Evolutionary conservation across 2,329 filamentous ascomycete genomes (phyloP).

Genomic region (Ophiosphaerella narmari): DNA sequence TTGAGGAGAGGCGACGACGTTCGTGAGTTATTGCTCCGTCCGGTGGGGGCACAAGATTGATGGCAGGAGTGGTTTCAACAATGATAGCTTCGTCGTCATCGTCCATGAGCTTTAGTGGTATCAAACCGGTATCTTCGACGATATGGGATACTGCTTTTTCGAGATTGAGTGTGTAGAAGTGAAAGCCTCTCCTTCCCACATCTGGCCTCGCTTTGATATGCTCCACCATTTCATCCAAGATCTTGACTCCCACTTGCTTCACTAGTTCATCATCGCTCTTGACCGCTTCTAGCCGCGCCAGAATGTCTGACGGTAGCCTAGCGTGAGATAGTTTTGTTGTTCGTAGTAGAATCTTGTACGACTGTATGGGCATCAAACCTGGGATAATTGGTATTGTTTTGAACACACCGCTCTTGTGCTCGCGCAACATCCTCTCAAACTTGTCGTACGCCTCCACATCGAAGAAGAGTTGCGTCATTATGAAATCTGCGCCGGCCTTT

Average conservation of each 20-base stretch:
- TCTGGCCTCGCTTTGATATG: conserved; percentile 69
- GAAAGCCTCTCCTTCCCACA: conserved; percentile 68
- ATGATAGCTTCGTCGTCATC: conserved; percentile 51
- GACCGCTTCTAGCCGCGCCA: conserved; percentile 72
- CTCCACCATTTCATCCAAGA: conserved; percentile 82
- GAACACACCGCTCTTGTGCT: conserved; percentile 83
- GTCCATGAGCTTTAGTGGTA: conserved; percentile 58
- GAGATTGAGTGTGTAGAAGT: conserved; percentile 96
- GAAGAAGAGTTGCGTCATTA: conserved; percentile 98
- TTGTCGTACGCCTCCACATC: conserved; percentile 79
- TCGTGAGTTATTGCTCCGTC: conserved; percentile 27
- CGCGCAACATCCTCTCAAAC: conserved; percentile 77
- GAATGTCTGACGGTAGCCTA: conserved; percentile 71
- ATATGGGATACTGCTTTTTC: conserved; percentile 97
- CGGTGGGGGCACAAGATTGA: conserved; percentile 38
- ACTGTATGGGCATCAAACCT: conserved; percentile 96
- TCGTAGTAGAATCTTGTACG: conserved; percentile 91
- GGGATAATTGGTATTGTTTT: conserved; percentile 88
- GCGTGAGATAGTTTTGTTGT: conserved; percentile 96
- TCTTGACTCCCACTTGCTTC: conserved; percentile 78
- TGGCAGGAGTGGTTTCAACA: conserved; percentile 52
- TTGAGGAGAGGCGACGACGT: conserved; percentile 71
- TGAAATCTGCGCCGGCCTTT: conserved; percentile 89
- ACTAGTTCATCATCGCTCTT: conserved; percentile 81
- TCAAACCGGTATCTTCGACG: conserved; percentile 81